Base-by-base conservation (phyloP, 2,329 filamentous ascomycete genomes). In the Colletotrichum sp. region DNA sequence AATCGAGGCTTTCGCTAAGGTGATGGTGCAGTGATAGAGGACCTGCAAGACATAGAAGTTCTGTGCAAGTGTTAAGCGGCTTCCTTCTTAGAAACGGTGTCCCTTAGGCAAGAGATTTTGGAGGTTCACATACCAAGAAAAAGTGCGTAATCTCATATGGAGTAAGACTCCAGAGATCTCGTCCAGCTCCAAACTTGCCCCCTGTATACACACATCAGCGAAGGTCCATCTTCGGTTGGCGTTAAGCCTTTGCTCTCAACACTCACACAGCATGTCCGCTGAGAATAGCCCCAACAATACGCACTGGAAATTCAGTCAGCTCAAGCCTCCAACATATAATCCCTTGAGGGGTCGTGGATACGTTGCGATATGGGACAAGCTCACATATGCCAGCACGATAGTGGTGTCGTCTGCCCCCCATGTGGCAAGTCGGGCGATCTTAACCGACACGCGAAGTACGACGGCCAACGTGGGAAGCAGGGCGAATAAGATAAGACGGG, bases 1-100 rank as follows among this genome's bases (percentile, higher is more conserved):
- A 39, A 86, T 79, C 7, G 84, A 81, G n/a, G 84, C 72, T 71
- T 85, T 85, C 12, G 82, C 79, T 4, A 84, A 83, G 2, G 87
- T 82, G 28, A 89, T 86, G 36, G 82, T 82, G 16, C 8, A 28
- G 15, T 44, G n/a, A 8, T 59, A 65, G 2, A 64, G 16, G 1
- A 26, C 5, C 9, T 65, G 71, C 8, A 36, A 5, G 1, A 70
- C 5, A 3, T 63, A 65, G 1, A 49, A 57, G 16, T 2, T 28
- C 71, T 73, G 5, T 12, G 2, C 6, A 0, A 12, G 6, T 13
- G 15, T 63, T 4, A 8, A 6, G 4, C 24, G 24, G 24, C 24
- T 24, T 24, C 24, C 24, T 24, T 4, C 24, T 4, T 24, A 24
- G 24, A 24, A 24, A 24, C 1, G 24, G 24, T 4, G 24, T 24